Evolutionary conservation across 257 asterid genomes (phyloP), one percentile per base, ranked within the genome.

Genomic region (Thymus quinquecostatus): DNA sequence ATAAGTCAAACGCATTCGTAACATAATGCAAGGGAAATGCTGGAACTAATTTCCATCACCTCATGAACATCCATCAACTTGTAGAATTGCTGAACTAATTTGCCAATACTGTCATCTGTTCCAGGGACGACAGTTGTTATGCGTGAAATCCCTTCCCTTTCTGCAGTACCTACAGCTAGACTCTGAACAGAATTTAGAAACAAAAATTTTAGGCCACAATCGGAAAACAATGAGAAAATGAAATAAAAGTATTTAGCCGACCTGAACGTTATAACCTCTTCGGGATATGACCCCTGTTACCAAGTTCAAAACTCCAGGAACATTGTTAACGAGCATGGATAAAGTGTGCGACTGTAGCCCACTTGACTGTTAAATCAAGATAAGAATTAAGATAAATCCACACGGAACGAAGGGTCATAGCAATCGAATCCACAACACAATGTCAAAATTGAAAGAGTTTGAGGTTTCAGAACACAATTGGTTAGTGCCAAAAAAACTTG

Each of bases 51-150:
- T 63, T 8, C 27, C 48, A 66, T 79, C 78, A 88, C 98, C 92
- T 89, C 96, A 69, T 89, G 85, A 72, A 92, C 78, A 72, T 92
- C 96, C 66, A 89, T 83, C 87, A 92, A 81, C 87, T 92, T 92
- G 78, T 81, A 64, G 66, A 92, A 81, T 60, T 92, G 98, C 74
- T 88, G 87, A 72, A 92, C 88, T 86, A 92, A 79, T 79, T 88
- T 86, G 59, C 80, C 78, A 40, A 92, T 88, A 73, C 86, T 77
- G 80, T 85, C 96, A 80, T 88, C 88, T 47, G 94, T 89, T 60
- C 98, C 98, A 69, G 94, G 96, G 80, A 92, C 89, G 61, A 92
- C 98, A 45, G 98, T 92, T 59, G 96, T 92, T 77, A 92, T 89
- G 67, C 96, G 94, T 51, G 98, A 92, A 74, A 84, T 69, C 48